Evolutionary conservation across 768 basidiomycete genomes (phyloP), one percentile per base, ranked within the genome.

Genomic region (Boletus rubescentipes): DNA sequence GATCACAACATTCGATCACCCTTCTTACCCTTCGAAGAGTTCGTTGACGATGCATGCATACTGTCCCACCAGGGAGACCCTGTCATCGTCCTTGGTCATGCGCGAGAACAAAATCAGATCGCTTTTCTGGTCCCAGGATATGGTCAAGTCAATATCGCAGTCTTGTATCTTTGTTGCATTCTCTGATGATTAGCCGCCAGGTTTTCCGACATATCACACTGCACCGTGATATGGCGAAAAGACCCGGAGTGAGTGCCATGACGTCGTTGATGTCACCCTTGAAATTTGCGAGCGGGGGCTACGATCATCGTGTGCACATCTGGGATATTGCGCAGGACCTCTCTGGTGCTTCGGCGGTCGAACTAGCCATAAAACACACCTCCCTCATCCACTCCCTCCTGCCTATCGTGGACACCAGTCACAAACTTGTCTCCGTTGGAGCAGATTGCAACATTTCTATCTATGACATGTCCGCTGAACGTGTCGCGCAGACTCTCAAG

Each of bases 251-350:
- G 26, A 79, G 77, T 46, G 73, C 75, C 16, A 57, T 80, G 11
- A 63, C 75, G n/a, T 37, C 75, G 14, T 65, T 80, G 68, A 63
- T 69, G 61, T 75, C 74, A 32, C 72, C 75, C 12, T 60, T 67
- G 35, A 65, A 69, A 64, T 81, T 82, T 62, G 78, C 71, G 4
- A 81, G 72, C 9, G 81, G 79, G 23, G 79, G 80, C 6, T 73
- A 78, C 43, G 79, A 81, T 61, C 79, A 79, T 49, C 49, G 59
- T 35, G 71, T 82, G 16, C 79, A 79, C 51, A 61, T 80, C 7
- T 81, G 81, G 81, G 66, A 72, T 15, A 49, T 79, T 30, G 59
- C 70, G 7, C 61, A 64, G 5, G 72, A 73, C 56, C 46, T 72
- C 36, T 63, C 70, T 23, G 54, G 67, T 30, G 70, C 72, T 23